Base-by-base conservation (phyloP, 129 eudicot species). In the Logfia minima region DNA sequence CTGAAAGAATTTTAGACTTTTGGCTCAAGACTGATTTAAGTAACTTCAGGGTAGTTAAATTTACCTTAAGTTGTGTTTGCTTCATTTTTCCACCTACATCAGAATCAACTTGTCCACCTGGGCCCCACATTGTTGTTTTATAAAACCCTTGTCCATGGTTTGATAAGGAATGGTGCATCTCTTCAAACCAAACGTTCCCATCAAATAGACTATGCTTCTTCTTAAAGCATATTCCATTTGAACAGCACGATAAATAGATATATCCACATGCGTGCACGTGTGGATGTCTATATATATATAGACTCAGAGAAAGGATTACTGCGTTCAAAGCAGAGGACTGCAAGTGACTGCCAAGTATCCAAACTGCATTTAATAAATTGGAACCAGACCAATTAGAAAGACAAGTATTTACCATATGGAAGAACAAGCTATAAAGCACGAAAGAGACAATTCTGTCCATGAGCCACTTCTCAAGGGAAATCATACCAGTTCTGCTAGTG, bases 391-490 rank as follows among this genome's bases (percentile, higher is more conserved):
- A 68, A 18, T 62, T 39, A 16, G 84, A 72, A 8, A 79, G 53
- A 68, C 76, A 72, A 58, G 65, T 32, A 56, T 67, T 8, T 68
- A 66, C 81, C n/a, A 75, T 51, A 60, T 68, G 75, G 84, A 86
- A 76, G 85, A 63, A 80, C 81, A 75, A 79, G 75, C 62, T 23
- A 80, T 66, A 22, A 72, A 84, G 21, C 88, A 81, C 10, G 86
- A 88, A 66, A 68, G 68, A 63, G 82, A 67, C 82, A 80, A 88
- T 58, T 74, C 84, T 32, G 79, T 88, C 39, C 83, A 61, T 11
- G 84, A 78, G 34, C 89, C 95, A 66, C 88, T 93, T 32, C 85
- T 93, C 63, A 85, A 79, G 67, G 85, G 87, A 77, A 86, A 85
- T 80, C 74, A 74, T 24, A 88, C 90, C 43, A 92, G 90, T 68